Percentiles rank a stretch among this genome's conserved stretches.
Evolutionary conservation across 768 basidiomycete genomes (phyloP).

Genomic region (Leccinum incarnatum): DNA sequence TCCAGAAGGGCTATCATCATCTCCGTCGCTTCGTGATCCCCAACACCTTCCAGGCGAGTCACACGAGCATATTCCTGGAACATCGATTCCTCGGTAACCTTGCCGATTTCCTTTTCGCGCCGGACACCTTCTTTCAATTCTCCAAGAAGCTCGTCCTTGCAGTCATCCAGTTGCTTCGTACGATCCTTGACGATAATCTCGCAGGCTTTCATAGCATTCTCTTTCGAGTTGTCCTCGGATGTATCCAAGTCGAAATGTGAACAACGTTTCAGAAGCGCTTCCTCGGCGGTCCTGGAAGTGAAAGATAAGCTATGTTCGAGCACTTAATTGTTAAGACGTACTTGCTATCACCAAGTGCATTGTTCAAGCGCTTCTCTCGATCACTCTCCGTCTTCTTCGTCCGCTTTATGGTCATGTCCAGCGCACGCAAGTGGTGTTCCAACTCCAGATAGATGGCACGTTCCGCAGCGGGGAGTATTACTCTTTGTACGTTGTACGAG

Average conservation of each 20-base stretch:
- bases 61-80: conserved; percentile 77
- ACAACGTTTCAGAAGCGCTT: conserved; percentile 91
- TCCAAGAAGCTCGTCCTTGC: conserved; percentile 66
- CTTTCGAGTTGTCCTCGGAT: conserved; percentile 43
- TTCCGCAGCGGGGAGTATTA: conserved; percentile 87
- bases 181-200: conserved; percentile 88
- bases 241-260: conserved; percentile 90
- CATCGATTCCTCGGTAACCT: conserved; percentile 65
- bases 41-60: conserved; percentile 60
- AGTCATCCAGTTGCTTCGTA: conserved; percentile 72
- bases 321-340: conserved; percentile 29
- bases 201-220: conserved; percentile 88
- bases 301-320: neutral
- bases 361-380: conserved; percentile 81
- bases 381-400: conserved; percentile 75
- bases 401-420: conserved; percentile 76
- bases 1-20: conserved; percentile 58
- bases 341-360: conserved; percentile 88
- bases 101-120: conserved; percentile 66
- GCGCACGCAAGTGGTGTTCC: conserved; percentile 86
- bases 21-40: conserved; percentile 73
- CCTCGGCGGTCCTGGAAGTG: conserved; percentile 70
- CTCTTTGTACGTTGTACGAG: conserved; percentile 55
- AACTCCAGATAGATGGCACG: conserved; percentile 93
- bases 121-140: conserved; percentile 65